Evolutionary conservation across 441 rosid genomes (phyloP), one percentile per base, ranked within the genome.

Genomic region (Erysimum pusillum): DNA sequence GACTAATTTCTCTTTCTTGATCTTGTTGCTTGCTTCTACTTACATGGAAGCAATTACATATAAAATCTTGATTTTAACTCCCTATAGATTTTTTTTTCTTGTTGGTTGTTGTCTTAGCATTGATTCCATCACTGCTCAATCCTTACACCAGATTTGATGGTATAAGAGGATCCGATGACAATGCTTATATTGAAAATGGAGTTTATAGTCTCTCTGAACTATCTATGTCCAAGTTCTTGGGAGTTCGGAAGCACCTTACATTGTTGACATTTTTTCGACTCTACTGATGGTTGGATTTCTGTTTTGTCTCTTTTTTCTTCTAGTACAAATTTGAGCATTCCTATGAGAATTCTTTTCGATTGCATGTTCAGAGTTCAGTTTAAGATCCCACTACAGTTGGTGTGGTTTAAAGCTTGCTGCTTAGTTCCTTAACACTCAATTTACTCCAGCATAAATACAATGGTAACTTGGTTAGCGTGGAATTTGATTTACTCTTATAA

Each of bases 191-290:
- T 58, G 8, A 25, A 72, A 44, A 6, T 78, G 77, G 78, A 67
- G 77, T 71, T 78, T 73, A 71, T 73, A 78, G 78, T 78, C 81
- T 78, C 78, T 78, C 77, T 22, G 81, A 78, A 73, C 74, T 67
- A 22, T 69, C 64, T 66, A 28, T 69, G 3, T 41, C 42, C 25
- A 78, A 72, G 81, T 72, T 73, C 58, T 59, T 63, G 65, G 77
- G 77, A 72, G 77, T 78, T 78, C 77, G 81, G 81, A 71, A 78
- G 73, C 73, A 32, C 77, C 78, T 45, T 67, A 78, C 74, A 78
- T 52, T 15, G 31, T 25, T 14, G 52, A 63, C 18, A 41, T 13
- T 60, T 60, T 8, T 41, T 22, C 12, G 9, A 63, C 67, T 22
- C 13, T 61, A 54, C 34, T 15, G 4, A 69, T 35, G 64, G 31